A percentile compares a stretch with the other conserved stretches of the same genome.
Conservation (phyloP, 192 early-diverging fungal genomes). For the Dimargaris cristalligena region DNA sequence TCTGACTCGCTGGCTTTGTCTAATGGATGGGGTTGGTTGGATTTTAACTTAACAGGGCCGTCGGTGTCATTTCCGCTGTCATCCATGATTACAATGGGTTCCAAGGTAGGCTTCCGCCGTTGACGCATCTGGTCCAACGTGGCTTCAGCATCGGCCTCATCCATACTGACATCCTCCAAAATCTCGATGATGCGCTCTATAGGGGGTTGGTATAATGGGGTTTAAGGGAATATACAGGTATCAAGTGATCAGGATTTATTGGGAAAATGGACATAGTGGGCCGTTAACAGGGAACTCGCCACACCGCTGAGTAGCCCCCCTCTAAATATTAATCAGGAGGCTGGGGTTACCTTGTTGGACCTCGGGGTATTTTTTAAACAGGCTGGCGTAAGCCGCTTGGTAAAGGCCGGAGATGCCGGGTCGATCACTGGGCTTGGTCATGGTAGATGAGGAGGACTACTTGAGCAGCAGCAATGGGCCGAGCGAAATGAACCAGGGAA, state of each 20-base stretch:
- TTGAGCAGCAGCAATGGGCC: not conserved
- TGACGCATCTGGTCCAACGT: not conserved
- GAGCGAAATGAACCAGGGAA: no score
- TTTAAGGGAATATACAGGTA: not conserved
- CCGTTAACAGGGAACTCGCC: not conserved
- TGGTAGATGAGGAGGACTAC: not conserved
- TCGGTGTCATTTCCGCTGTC: not conserved
- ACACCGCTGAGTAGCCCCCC: not conserved
- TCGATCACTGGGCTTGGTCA: not conserved
- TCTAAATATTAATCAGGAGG: not conserved
- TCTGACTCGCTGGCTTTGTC: not conserved
- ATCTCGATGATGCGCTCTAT: slow-evolving; percentile 7
- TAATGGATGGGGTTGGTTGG: not conserved
- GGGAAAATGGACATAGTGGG: not conserved
- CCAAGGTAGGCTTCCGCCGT: not conserved
- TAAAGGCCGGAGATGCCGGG: not conserved
- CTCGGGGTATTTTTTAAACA: not conserved
- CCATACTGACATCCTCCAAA: slow-evolving; percentile 11
- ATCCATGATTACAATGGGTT: not conserved
- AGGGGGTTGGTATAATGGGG: not conserved
- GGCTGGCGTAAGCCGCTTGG: not conserved
- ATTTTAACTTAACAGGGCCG: not conserved
- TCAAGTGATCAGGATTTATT: not conserved
- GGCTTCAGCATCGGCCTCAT: slow-evolving; percentile 8
- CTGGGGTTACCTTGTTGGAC: not conserved